Base-by-base conservation (phyloP, 2,329 filamentous ascomycete genomes). In the Blastomyces emzantsi region DNA sequence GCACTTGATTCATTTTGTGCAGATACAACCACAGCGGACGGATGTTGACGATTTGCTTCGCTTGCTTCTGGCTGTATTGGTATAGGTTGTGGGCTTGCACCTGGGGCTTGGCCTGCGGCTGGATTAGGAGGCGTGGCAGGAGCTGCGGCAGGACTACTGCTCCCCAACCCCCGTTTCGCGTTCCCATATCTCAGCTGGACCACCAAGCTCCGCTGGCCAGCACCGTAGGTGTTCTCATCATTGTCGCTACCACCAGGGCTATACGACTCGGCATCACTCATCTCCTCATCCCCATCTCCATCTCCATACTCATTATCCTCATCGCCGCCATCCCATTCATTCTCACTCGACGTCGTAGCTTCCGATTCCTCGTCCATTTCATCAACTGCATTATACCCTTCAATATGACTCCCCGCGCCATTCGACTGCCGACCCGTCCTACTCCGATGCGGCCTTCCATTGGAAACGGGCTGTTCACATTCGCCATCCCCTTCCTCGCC, bases 301-400 rank as follows among this genome's bases (percentile, higher is more conserved):
- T 90, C 87, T 6, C 87, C 87, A 33, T 87, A 85, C 33, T 82
- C 84, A 63, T 90, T 84, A 64, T 89, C 88, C 64, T 92, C 89
- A 63, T 89, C 89, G 13, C 87, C 89, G 60, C 88, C 87, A 55
- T 91, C 87, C 72, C 86, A 90, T 67, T 90, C 88, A 65, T 85
- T 87, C 19, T 74, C 81, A 64, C 81, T 83, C 19, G 81, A 83
- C n/a, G 81, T 82, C 36, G 77, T 77, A 6, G 77, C 81, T 62
- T 87, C 87, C 7, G 86, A 87, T 54, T 84, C 85, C 9, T 90
- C 88, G 17, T 90, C 85, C 73, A 81, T 85, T 70, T 85, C 83
- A 70, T 87, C 81, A 70, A 84, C 79, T 47, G 83, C 82, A 64
- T 86, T 83, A 71, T 87, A 86, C 45, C 80, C 78, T 57, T 80